Percentiles rank a stretch among this genome's conserved stretches.
Conservation (phyloP, 2,329 filamentous ascomycete genomes). For the Colletotrichum sp. region DNA sequence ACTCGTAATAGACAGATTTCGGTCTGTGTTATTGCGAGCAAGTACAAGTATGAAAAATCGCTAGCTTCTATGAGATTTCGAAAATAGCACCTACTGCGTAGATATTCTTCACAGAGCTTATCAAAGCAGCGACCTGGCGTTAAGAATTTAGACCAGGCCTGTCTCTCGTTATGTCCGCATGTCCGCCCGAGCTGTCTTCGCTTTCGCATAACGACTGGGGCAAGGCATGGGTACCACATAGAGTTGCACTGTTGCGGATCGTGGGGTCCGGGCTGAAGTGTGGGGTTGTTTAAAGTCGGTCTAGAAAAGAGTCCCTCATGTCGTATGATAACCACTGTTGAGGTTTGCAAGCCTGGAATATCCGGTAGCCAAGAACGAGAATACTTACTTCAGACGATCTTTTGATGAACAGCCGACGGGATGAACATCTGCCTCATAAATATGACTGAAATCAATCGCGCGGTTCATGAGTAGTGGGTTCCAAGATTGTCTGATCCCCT, state of each 20-base stretch:
- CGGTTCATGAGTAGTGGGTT: not conserved
- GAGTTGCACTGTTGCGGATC: not conserved
- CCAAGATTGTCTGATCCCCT: not conserved
- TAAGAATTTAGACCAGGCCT: not conserved
- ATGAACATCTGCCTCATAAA: not conserved
- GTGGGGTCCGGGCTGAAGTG: not conserved
- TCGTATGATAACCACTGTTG: not conserved
- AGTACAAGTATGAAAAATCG: not conserved
- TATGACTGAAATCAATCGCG: rapidly evolving
- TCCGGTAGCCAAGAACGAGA: not conserved
- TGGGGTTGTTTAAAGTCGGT: not conserved
- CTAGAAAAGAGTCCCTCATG: not conserved
- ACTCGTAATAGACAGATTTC: not conserved
- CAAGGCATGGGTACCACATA: not conserved
- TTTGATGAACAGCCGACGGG: not conserved
- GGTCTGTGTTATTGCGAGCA: not conserved
- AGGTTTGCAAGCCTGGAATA: not conserved
- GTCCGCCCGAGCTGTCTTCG: not conserved
- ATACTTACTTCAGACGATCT: not conserved
- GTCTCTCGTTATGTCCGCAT: not conserved
- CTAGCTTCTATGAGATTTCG: not conserved
- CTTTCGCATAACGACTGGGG: not conserved
- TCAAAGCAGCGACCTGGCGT: not conserved
- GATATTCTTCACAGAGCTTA: not conserved
- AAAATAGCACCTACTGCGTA: not conserved